These are phyloP conservation scores for Pseudohyphozyma bogoriensis DNA, from an alignment of 768 basidiomycete species.

Conservation along the genomic window DNA sequence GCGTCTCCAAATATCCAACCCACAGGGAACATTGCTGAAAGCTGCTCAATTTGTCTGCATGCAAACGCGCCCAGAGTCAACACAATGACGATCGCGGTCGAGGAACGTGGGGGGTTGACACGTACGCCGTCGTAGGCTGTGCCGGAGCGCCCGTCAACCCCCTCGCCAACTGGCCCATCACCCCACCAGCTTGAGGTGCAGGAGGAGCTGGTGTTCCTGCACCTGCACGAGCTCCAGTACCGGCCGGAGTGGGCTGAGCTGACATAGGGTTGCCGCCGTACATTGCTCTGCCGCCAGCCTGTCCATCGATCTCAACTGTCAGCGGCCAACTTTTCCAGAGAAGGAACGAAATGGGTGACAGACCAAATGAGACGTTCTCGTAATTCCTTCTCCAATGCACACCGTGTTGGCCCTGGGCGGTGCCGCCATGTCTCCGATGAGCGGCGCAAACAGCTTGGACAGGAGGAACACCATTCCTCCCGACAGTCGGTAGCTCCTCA, in stretches of 20 bases:
- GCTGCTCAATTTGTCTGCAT: not conserved
- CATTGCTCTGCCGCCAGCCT: not conserved
- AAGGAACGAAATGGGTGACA: not conserved
- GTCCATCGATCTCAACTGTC: not conserved
- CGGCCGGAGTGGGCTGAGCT: no score
- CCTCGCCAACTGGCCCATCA: not conserved
- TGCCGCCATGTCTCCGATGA: not conserved
- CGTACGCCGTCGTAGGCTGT: not conserved
- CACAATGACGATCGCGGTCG: fast-evolving
- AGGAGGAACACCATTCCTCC: not conserved
- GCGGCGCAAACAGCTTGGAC: not conserved
- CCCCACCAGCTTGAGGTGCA: not conserved
- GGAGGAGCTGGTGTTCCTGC: not conserved
- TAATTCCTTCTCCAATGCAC: not conserved
- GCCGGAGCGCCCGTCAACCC: not conserved
- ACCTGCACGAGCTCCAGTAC: no score
- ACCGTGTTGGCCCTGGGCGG: not conserved
- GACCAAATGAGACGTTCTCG: not conserved
- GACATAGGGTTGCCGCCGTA: not conserved
- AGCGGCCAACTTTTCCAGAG: not conserved
- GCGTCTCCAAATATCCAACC: not conserved
- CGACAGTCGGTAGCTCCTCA: not conserved
- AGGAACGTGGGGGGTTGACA: no score
- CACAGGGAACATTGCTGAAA: conserved; percentile 1
- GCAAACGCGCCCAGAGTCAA: not conserved